Conservation (phyloP, 2,329 filamentous ascomycete genomes). For the Pestalotiopsis sp. region DNA sequence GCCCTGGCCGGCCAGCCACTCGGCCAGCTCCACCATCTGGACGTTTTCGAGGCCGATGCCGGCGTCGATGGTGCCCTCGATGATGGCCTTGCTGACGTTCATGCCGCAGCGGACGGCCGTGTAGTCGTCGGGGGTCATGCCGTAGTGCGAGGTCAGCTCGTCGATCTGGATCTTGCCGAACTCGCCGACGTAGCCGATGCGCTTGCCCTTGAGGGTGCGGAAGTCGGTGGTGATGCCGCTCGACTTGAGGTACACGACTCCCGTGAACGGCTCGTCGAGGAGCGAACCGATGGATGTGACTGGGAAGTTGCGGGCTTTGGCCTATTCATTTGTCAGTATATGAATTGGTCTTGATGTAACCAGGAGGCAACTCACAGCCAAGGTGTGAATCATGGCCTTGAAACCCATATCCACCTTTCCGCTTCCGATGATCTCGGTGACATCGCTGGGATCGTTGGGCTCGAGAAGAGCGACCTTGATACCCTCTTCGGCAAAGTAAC, state of each 20-base stretch:
- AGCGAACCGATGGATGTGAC: slow-evolving; percentile 73
- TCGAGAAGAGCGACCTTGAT: slow-evolving; percentile 78
- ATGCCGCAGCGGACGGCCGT: slow-evolving; percentile 78
- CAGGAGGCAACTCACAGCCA: slow-evolving; percentile 54
- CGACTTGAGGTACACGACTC: slow-evolving; percentile 74
- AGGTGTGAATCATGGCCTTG: slow-evolving; percentile 84
- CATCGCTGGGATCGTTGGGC: slow-evolving; percentile 79
- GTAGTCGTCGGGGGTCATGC: slow-evolving; percentile 73
- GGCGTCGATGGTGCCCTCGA: slow-evolving; percentile 71
- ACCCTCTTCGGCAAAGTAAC: slow-evolving; percentile 74
- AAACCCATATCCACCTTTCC: slow-evolving; percentile 78
- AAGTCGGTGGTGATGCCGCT: slow-evolving; percentile 77
- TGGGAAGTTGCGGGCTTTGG: slow-evolving; percentile 75
- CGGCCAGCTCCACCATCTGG: slow-evolving; percentile 80
- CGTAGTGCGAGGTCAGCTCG: slow-evolving; percentile 77
- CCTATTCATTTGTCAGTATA: slow-evolving; percentile 40
- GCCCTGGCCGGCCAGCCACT: slow-evolving; percentile 68
- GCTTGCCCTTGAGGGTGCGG: slow-evolving; percentile 72
- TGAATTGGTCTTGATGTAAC: not conserved
- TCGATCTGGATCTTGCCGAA: slow-evolving; percentile 86
- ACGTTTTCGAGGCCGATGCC: slow-evolving; percentile 80
- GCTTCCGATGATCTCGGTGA: slow-evolving; percentile 78
- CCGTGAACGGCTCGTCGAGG: slow-evolving; percentile 79
- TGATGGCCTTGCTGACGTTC: slow-evolving; percentile 79
- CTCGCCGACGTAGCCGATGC: slow-evolving; percentile 78